phyloP scores from a whole-genome alignment of 1,284 basidiomycete species.

The Singerocomus inundabilis region DNA sequence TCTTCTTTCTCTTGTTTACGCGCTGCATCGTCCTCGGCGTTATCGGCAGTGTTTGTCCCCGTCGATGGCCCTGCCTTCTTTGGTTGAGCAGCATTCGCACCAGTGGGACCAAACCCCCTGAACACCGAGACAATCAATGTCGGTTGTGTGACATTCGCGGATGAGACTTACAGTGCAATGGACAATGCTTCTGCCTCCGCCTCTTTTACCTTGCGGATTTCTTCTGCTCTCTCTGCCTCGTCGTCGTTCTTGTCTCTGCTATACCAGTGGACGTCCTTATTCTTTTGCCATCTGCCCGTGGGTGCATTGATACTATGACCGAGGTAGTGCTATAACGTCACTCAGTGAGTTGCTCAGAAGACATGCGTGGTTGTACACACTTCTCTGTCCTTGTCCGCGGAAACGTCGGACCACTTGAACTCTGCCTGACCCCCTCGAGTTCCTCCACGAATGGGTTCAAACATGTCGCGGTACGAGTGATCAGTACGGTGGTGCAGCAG shows the following conservation, averaged over 20 bases:
- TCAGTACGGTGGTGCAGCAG: neutral
- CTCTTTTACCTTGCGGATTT: slow-evolving; percentile 80
- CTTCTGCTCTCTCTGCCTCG: slow-evolving; percentile 57
- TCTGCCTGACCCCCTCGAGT: slow-evolving; percentile 87
- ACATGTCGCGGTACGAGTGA: no score
- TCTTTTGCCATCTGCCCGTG: slow-evolving; percentile 92
- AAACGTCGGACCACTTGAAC: slow-evolving; percentile 90
- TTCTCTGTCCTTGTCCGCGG: slow-evolving; percentile 88
- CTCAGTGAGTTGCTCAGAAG: slow-evolving; percentile 3
- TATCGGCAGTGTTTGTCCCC: slow-evolving; percentile 23
- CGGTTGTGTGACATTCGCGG: neutral
- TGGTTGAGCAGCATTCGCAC: slow-evolving; percentile 37
- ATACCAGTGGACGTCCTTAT: slow-evolving; percentile 95
- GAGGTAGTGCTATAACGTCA: slow-evolving; percentile 70
- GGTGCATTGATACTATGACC: slow-evolving; percentile 92
- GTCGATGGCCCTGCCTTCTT: slow-evolving; percentile 16
- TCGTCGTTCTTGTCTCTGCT: slow-evolving; percentile 53
- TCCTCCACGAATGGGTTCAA: slow-evolving; percentile 79
- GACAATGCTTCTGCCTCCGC: slow-evolving; percentile 84
- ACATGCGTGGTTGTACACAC: slow-evolving; percentile 40
- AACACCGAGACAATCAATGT: slow-evolving; percentile 3
- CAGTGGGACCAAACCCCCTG: slow-evolving; percentile 62
- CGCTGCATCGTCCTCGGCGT: slow-evolving; percentile 32
- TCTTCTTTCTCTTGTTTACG: slow-evolving; percentile 54
- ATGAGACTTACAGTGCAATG: slow-evolving; percentile 63